These are phyloP conservation scores for Sarcodon aspratus DNA, from an alignment of 768 basidiomycete genomes.

Conservation along the genomic window DNA sequence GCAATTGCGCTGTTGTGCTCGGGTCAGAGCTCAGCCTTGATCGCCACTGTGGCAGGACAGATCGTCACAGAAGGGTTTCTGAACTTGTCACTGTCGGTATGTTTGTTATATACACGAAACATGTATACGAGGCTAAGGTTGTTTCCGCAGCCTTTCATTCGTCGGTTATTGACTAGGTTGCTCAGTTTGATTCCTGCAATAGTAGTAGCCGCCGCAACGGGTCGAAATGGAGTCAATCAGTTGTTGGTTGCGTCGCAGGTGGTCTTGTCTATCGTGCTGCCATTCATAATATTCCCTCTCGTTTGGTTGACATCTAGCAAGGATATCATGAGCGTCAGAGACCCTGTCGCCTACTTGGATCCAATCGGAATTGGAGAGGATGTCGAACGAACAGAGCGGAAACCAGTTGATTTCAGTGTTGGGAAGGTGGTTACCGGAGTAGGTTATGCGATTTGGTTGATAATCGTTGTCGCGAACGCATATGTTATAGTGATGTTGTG, in stretches of 20 bases:
- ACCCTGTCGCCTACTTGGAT: conserved; percentile 2
- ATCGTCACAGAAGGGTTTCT: conserved; percentile 87
- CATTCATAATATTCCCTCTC: conserved; percentile 77
- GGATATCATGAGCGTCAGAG: conserved; percentile 57
- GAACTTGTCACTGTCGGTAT: conserved; percentile 72
- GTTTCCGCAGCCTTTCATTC: conserved; percentile 46
- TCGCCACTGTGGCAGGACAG: conserved; percentile 86
- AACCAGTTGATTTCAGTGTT: conserved; percentile 52
- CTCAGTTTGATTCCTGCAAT: conserved; percentile 78
- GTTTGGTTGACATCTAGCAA: conserved; percentile 61
- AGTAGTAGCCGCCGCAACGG: conserved; percentile 63
- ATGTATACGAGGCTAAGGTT: conserved; percentile 1
- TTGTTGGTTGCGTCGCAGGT: conserved; percentile 87
- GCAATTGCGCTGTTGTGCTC: conserved; percentile 77
- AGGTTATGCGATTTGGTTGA: conserved; percentile 49
- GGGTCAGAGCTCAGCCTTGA: conserved; percentile 84
- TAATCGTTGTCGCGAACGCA: conserved; percentile 60
- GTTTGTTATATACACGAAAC: conserved; percentile 7
- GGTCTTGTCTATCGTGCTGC: conserved; percentile 69
- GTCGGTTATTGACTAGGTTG: conserved; percentile 74
- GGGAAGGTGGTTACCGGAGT: conserved; percentile 35
- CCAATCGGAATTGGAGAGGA: not conserved
- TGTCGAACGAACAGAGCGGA: conserved; percentile 14
- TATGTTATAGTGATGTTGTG: conserved; percentile 63
- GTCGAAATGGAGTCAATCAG: conserved; percentile 55